phyloP scores from a whole-genome alignment of 2,329 filamentous ascomycete species.

The Metarhizium anisopliae region DNA sequence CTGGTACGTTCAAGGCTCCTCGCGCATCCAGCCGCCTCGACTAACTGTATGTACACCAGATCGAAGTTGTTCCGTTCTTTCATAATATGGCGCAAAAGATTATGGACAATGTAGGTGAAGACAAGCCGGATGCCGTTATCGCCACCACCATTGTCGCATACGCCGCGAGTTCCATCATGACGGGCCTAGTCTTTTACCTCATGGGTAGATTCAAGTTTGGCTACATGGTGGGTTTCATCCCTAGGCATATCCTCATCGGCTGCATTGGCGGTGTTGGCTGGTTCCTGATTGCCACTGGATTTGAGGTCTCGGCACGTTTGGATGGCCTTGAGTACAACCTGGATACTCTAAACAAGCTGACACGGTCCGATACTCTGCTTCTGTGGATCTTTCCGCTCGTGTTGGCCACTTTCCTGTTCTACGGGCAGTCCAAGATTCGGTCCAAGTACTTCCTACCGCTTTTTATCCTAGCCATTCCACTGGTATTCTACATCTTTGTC shows the following conservation, averaged over 20 bases:
- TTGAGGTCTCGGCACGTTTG: slow-evolving; percentile 86
- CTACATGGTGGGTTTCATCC: slow-evolving; percentile 93
- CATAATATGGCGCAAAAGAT: slow-evolving; percentile 96
- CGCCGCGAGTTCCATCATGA: slow-evolving; percentile 81
- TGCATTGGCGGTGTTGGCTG: slow-evolving; percentile 96
- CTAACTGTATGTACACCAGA: slow-evolving; percentile 36
- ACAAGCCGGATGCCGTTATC: slow-evolving; percentile 76
- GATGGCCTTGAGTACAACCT: slow-evolving; percentile 78
- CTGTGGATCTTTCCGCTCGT: slow-evolving; percentile 77
- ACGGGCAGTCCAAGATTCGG: slow-evolving; percentile 64
- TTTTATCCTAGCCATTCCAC: slow-evolving; percentile 74
- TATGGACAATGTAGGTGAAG: slow-evolving; percentile 64
- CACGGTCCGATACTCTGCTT: slow-evolving; percentile 62
- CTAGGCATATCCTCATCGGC: slow-evolving; percentile 88
- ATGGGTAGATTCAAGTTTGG: slow-evolving; percentile 84
- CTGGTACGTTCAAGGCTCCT: slow-evolving; percentile 47
- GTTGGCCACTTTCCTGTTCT: slow-evolving; percentile 67
- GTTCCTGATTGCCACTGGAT: slow-evolving; percentile 83
- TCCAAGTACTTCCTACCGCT: slow-evolving; percentile 79
- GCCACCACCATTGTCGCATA: slow-evolving; percentile 92
- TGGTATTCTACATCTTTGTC: slow-evolving; percentile 71
- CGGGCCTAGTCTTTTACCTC: slow-evolving; percentile 81
- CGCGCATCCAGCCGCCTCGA: background rate
- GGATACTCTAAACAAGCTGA: slow-evolving; percentile 65
- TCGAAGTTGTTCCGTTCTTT: slow-evolving; percentile 97